Conservation (phyloP, 106 monocot genomes). For the Acanthochlamys bracteata region DNA sequence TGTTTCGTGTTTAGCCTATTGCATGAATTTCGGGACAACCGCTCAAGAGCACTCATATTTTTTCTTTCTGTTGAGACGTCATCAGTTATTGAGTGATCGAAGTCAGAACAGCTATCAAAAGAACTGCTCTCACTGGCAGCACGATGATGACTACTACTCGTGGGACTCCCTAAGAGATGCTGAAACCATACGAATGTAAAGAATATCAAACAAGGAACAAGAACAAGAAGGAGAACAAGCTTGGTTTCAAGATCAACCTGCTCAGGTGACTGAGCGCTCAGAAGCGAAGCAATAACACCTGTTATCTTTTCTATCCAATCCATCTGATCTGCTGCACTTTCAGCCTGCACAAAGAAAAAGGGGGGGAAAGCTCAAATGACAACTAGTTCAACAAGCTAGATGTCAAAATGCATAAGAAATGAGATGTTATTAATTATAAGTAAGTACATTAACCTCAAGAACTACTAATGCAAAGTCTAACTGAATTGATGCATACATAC, state of each 20-base stretch:
- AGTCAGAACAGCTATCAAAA: conserved; percentile 63
- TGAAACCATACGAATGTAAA: conserved; percentile 26
- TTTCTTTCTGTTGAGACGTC: conserved; percentile 47
- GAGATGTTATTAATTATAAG: too few relatives aligned
- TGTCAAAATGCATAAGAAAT: too few relatives aligned
- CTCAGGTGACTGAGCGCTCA: conserved; percentile 93
- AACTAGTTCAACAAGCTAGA: too few relatives aligned
- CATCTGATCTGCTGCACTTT: conserved; percentile 97
- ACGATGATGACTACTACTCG: conserved; percentile 28
- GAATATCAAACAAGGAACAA: neutral
- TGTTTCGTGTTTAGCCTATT: conserved; percentile 44
- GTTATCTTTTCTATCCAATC: conserved; percentile 99
- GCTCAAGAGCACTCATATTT: conserved; percentile 38
- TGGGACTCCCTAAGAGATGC: conserved; percentile 54
- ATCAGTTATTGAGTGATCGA: conserved; percentile 54
- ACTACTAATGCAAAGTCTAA: too few relatives aligned
- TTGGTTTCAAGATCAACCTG: conserved; percentile 37
- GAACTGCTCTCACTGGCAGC: conserved; percentile 64
- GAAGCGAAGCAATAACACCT: conserved; percentile 94
- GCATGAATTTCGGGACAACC: conserved; percentile 40
- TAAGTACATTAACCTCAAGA: too few relatives aligned
- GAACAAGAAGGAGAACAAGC: neutral
- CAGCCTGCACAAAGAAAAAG: conserved; percentile 53
- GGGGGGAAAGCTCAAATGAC: neutral
- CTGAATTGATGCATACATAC: neutral